Evolutionary conservation across 805 yeast species (phyloP), one percentile per base, ranked within the genome.

Genomic region (Candida patagonica): DNA sequence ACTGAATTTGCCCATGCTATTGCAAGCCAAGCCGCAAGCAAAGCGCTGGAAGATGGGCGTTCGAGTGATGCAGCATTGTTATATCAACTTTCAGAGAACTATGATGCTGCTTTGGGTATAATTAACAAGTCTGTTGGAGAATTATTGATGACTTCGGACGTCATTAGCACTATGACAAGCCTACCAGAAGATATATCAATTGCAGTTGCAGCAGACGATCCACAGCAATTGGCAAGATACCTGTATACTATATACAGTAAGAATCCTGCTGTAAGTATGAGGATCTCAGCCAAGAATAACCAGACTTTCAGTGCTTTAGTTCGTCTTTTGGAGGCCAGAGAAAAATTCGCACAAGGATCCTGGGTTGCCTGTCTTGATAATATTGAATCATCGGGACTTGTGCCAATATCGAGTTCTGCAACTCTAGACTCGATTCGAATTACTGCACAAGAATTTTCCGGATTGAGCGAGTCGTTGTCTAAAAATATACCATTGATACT

Each of bases 21-120:
- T 30, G 79, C 92, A 3, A 94, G 82, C 55, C 77, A 76, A 44
- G 87, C 95, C 22, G 96, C 96, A 2, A 70, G 70, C 32, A 76
- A 76, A 49, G 94, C 96, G 12, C 92, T 84, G 52, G 92, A 85
- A 50, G 97, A 88, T 53, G 96, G 96, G 6, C 72, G 95, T 54
- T 70, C 76, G 10, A 76, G 80, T 45, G 97, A 92, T 55, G 84
- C 96, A 15, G 71, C 92, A 45, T 66, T 84, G 42, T 69, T 92
- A 40, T 89, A 84, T 57, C 95, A 88, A 61, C 71, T 89, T 48
- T 76, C 94, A 35, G 94, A 84, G 60, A 95, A 88, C 50, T 81
- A 81, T 57, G 81, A 82, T 54, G 78, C 81, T 23, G 96, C 86
- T 10, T 71, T 89, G 6, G 60, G 72, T 1, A 71, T 86, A 43